Evolutionary conservation across 2,329 filamentous ascomycete species (phyloP), one percentile per base, ranked within the genome.

Genomic region (Exophiala alcalophila): DNA sequence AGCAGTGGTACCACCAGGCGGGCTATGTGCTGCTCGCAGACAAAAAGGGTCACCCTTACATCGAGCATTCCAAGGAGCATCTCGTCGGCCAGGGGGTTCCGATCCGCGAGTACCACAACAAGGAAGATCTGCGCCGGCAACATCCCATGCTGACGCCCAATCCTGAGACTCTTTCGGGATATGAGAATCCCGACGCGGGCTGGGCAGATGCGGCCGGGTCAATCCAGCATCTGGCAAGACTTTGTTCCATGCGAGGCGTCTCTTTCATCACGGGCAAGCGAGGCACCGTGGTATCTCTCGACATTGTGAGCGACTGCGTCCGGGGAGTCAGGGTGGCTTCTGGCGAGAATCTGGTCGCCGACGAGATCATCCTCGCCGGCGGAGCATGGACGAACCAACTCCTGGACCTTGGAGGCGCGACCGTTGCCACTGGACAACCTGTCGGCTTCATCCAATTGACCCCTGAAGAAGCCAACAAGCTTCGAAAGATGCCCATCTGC

Each of bases 351-450:
- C 12, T 47, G 3, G 7, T n/a, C 9, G 44, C 28, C 3, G 39
- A 43, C 21, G 20, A 35, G 7, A 21, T 40, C 26, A 72, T 95
- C 44, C 73, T 94, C 2, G 88, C 91, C 0, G 81, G 88, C 0
- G 91, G 91, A n/a, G 89, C 90, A 3, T 96, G 90, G 89, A 87
- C 86, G 2, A 77, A 81, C 2, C 73, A 77, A 1, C 72, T 95
- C 14, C 67, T 95, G 39, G 85, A 94, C 62, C 70, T 95, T 1
- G 86, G 86, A 18, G 77, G 84, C 30, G 81, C 81, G 19, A 35
- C 12, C 18, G 77, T 83, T 52, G 84, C 89, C 2, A 92, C 87
- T 0, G 91, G 86, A 11, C 91, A 97, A 58, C 77, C 79, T 0
- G 61, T 96, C 15, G 83, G 77, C n/a, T 95, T 94, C 67, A 69